Conservation (phyloP, 163 green algal species). For the Volvox carteri region DNA sequence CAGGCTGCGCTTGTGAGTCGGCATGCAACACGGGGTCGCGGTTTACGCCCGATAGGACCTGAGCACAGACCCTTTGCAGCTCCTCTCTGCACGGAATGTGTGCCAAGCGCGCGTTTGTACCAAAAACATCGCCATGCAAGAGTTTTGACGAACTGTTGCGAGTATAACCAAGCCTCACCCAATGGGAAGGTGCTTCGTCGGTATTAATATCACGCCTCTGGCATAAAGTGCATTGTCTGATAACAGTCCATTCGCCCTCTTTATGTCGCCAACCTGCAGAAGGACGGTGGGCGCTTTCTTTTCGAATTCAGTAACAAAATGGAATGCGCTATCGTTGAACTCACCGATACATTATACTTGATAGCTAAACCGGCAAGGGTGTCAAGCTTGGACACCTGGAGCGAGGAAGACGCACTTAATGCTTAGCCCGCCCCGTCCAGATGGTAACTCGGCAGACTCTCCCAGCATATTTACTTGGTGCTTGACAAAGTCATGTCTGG, state of each 20-base stretch:
- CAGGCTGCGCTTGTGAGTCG: conserved; percentile 60
- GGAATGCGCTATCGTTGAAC: not conserved
- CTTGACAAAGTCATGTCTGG: not conserved
- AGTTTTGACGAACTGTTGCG: not conserved
- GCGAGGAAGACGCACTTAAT: not conserved
- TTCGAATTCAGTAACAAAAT: not conserved
- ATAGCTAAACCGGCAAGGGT: conserved; percentile 89
- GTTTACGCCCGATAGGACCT: conserved; percentile 63
- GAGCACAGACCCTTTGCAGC: conserved; percentile 66
- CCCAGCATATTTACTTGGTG: not conserved
- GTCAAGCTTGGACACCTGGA: conserved; percentile 86
- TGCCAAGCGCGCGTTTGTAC: not conserved
- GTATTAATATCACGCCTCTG: conserved; percentile 82
- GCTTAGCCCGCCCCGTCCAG: too few relatives aligned
- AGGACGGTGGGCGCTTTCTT: conserved; percentile 9
- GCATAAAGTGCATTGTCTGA: conserved; percentile 88
- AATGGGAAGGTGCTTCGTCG: conserved; percentile 77
- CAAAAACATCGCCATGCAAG: not conserved
- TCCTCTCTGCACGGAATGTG: conserved; percentile 59
- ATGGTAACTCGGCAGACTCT: not conserved
- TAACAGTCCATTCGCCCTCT: conserved; percentile 87
- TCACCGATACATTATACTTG: conserved; percentile 87
- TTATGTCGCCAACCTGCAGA: conserved; percentile 89
- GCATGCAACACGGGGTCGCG: conserved; percentile 69
- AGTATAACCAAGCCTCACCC: conserved; percentile 66